Percentiles rank a stretch among this genome's conserved stretches.
Conservation (phyloP, 2,329 filamentous ascomycete species). For the Pseudogymnoascus destructans region DNA sequence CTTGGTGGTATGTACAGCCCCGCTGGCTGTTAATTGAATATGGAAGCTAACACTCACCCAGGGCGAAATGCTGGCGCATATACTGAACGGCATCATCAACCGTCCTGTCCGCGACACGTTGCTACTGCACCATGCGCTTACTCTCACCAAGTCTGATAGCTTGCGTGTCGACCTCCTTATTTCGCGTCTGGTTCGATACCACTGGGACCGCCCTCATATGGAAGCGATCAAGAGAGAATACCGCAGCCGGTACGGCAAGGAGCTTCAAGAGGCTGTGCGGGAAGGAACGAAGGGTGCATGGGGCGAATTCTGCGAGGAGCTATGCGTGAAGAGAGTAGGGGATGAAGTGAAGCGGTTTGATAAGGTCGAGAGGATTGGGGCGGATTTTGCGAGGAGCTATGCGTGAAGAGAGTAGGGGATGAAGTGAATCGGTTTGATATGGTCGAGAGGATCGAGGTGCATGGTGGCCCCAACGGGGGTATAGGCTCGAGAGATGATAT, state of each 20-base stretch:
- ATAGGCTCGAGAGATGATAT: not conserved
- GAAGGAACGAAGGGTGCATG: conserved; percentile 67
- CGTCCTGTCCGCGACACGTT: conserved; percentile 85
- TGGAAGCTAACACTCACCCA: conserved; percentile 27
- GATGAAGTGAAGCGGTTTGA: conserved; percentile 44
- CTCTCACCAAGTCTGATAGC: conserved; percentile 49
- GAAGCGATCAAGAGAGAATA: conserved; percentile 69
- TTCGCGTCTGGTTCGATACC: conserved; percentile 72
- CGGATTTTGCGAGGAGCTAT: conserved; percentile 59
- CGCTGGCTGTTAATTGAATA: not conserved
- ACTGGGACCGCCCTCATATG: conserved; percentile 84
- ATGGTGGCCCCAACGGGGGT: not conserved
- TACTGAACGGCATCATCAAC: conserved; percentile 94
- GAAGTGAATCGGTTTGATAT: conserved; percentile 41
- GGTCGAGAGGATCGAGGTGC: not conserved
- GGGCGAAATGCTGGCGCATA: conserved; percentile 89
- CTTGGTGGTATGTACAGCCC: conserved; percentile 60
- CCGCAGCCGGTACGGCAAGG: conserved; percentile 58
- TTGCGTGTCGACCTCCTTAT: conserved; percentile 78
- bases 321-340: conserved; percentile 51
- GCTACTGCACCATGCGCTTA: conserved; percentile 80
- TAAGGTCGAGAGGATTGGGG: conserved; percentile 23
- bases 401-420: conserved; percentile 47
- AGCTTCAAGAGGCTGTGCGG: conserved; percentile 64
- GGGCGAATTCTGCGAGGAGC: conserved; percentile 59